phyloP scores from a whole-genome alignment of 2,329 filamentous ascomycete species.

The Hypocreales sp. region DNA sequence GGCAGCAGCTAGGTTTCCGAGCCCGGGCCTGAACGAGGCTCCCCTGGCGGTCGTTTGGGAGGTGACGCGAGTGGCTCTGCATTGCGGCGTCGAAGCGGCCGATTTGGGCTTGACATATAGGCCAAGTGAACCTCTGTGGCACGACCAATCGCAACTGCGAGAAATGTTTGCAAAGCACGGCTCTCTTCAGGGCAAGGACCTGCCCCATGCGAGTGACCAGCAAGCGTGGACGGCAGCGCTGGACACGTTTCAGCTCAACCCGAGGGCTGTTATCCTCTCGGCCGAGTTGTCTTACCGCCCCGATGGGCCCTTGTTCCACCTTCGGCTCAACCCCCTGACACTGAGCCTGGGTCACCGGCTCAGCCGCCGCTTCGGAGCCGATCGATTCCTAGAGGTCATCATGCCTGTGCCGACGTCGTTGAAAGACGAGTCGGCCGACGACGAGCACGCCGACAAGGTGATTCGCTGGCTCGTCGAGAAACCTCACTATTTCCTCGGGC shows the following conservation, averaged over 20 bases:
- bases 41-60: constrained; percentile 38
- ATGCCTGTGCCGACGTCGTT: constrained; percentile 26
- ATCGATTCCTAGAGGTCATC: constrained; percentile 41
- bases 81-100: constrained; percentile 26
- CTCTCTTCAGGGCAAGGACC: constrained; percentile 23
- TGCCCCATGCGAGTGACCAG: constrained; percentile 30
- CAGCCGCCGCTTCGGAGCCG: constrained; percentile 37
- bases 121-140: constrained; percentile 16
- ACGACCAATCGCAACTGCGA: constrained; percentile 28
- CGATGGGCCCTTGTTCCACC: constrained; percentile 23
- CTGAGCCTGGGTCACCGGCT: constrained; percentile 36
- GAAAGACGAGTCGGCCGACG: constrained; percentile 12
- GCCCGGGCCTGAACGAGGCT: constrained; percentile 21
- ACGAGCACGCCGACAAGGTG: constrained; percentile 14
- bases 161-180: constrained; percentile 20
- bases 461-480: constrained; percentile 12
- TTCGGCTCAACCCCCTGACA: constrained; percentile 31
- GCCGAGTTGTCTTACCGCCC: constrained; percentile 23
- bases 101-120: constrained; percentile 20
- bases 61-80: constrained; percentile 27
- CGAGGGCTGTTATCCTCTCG: constrained; percentile 25
- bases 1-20: constrained; percentile 21
- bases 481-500: constrained; percentile 27
- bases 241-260: constrained; percentile 15
- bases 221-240: constrained; percentile 31